phyloP scores from a whole-genome alignment of 352 stramenopile genomes.

The Globisporangium megalacanthum region DNA sequence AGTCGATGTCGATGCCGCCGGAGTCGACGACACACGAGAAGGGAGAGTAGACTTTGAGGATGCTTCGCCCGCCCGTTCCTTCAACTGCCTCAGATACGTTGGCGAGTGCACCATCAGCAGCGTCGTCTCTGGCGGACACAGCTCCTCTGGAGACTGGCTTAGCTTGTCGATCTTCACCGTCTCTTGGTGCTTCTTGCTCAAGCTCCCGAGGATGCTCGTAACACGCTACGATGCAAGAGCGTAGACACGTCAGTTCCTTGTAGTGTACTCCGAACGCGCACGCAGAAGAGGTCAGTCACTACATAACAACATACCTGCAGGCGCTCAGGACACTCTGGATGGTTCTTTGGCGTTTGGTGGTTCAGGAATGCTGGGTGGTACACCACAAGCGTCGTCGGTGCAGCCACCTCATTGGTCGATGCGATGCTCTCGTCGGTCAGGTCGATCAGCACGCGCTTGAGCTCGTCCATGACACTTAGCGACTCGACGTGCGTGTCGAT shows the following conservation, averaged over 20 bases:
- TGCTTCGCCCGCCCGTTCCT: conserved; percentile 56
- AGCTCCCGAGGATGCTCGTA: conserved; percentile 51
- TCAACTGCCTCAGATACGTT: conserved; percentile 73
- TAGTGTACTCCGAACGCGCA: too few relatives aligned
- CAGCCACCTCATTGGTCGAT: conserved; percentile 10
- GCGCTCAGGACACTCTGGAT: conserved; percentile 78
- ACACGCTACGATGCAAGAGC: conserved; percentile 34
- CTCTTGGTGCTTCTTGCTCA: conserved; percentile 63
- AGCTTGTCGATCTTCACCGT: conserved; percentile 67
- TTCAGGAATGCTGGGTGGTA: conserved; percentile 83
- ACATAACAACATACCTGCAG: conserved; percentile 48
- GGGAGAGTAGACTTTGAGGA: conserved; percentile 24
- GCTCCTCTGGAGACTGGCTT: conserved; percentile 55
- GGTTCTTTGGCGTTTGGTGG: conserved; percentile 79
- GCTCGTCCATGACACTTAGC: conserved; percentile 53
- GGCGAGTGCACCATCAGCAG: conserved; percentile 79
- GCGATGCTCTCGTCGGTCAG: conserved; percentile 56
- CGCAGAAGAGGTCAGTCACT: neutral
- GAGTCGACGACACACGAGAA: conserved; percentile 24
- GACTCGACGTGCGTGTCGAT: conserved; percentile 8
- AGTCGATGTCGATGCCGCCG: conserved; percentile 24
- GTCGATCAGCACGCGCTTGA: conserved; percentile 77
- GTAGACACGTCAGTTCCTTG: neutral
- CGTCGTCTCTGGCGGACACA: conserved; percentile 69
- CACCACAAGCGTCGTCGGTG: conserved; percentile 64